Conservation (phyloP, 164 flowering plant genomes). For the Nymphaea thermarum region DNA sequence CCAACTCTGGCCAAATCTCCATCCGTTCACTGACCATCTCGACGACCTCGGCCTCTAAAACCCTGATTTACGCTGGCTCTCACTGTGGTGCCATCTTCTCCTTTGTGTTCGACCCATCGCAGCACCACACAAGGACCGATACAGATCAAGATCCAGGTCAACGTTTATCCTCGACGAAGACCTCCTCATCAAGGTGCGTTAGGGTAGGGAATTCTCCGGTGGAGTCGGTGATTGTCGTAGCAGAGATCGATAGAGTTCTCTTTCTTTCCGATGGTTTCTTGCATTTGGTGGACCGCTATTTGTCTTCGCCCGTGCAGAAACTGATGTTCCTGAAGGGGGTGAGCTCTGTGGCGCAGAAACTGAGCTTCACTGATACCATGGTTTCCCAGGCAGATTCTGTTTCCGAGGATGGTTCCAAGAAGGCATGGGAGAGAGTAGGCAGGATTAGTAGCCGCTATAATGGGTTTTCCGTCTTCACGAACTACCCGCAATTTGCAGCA, state of each 20-base stretch:
- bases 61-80: slow-evolving; percentile 58
- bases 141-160: slow-evolving; percentile 1
- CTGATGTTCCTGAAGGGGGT: slow-evolving; percentile 36
- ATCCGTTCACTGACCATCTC: slow-evolving; percentile 33
- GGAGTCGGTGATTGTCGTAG: slow-evolving; percentile 24
- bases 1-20: slow-evolving; percentile 1
- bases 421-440: neutral
- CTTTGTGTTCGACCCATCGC: slow-evolving; percentile 5
- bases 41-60: slow-evolving; percentile 31
- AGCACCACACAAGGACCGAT: neutral
- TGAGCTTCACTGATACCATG: slow-evolving; percentile 1
- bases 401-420: neutral
- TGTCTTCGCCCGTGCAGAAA: slow-evolving; percentile 30
- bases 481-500: slow-evolving; percentile 14
- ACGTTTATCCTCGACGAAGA: neutral
- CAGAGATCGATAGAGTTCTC: slow-evolving; percentile 30
- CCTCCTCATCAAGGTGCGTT: slow-evolving; percentile 22
- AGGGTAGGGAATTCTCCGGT: slow-evolving; percentile 25
- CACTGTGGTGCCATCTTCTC: slow-evolving; percentile 39
- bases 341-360: slow-evolving; percentile 29
- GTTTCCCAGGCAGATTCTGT: neutral
- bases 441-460: slow-evolving; percentile 1
- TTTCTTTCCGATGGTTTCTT: slow-evolving; percentile 39
- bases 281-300: slow-evolving; percentile 29
- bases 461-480: slow-evolving; percentile 6